Percentiles rank a stretch among this genome's conserved stretches.
Conservation (phyloP, 768 basidiomycete species). For the Neoboletus brunneissimus region DNA sequence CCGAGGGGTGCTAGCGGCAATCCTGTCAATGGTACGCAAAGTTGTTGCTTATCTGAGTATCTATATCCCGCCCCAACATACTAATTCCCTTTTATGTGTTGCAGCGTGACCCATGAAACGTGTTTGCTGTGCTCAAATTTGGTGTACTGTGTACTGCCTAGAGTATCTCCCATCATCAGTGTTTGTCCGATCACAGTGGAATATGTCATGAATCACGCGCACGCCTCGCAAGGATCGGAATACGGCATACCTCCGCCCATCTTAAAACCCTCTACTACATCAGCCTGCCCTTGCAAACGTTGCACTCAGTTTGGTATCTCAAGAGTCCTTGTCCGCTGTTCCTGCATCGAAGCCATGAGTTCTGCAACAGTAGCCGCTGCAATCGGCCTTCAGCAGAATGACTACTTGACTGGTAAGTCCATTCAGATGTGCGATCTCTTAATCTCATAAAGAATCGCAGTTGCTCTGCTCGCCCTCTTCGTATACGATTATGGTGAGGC, state of each 20-base stretch:
- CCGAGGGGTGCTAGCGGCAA: not conserved
- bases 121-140: not conserved
- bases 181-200: not conserved
- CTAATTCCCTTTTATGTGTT: not conserved
- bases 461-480: conserved; percentile 4
- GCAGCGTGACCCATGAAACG: not conserved
- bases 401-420: conserved; percentile 1
- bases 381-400: not conserved
- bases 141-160: not conserved
- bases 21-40: not conserved
- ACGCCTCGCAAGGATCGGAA: not conserved
- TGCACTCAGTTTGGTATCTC: not conserved
- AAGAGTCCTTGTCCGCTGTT: not conserved
- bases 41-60: not conserved
- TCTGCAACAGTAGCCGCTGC: not conserved
- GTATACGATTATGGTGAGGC: conserved; percentile 12
- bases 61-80: not conserved
- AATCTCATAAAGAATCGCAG: conserved; percentile 1
- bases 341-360: not conserved
- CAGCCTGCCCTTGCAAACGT: not conserved
- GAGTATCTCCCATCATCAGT: not conserved
- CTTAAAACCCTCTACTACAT: not conserved
- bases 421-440: not conserved
- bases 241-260: not conserved
- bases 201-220: not conserved